Base-by-base conservation (phyloP, 2,329 filamentous ascomycete genomes). In the Hymenoscyphus albidus region DNA sequence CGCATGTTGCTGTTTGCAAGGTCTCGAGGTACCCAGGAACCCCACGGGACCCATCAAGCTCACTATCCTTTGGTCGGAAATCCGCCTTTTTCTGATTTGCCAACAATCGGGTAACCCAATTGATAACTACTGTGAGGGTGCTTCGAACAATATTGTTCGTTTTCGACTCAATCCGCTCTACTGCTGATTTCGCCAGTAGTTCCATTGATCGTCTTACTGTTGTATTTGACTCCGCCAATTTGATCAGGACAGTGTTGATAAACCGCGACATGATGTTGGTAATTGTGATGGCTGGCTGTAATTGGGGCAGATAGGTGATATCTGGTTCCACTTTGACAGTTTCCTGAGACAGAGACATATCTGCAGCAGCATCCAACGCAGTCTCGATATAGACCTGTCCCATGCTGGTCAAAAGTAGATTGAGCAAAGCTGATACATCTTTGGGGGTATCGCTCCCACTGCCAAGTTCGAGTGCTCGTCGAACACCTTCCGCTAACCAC, bases 401-500 rank as follows among this genome's bases (percentile, higher is more conserved):
- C 89, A 98, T 93, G 71, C 90, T 92, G 39, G 87, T 88, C 58
- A 98, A 84, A 2, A 99, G 83, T 31, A 98, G 84, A 74, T 89
- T 90, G 40, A 97, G 83, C 31, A 98, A 83, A 66, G 92, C 88
- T 57, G 89, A 90, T 63, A 98, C 92, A 76, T 99, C 95, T 76
- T 96, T 98, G 16, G 95, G 92, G 4, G 93, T 97, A 71, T 99
- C 95, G 64, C 85, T 89, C 61, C 88, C 88, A 31, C 91, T 89
- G 31, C 91, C 93, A n/a, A 99, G 82, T 76, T 99, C 95, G 10
- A 99, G 82, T 0, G 93, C 92, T 68, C 95, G 85, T 48, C 95
- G 91, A 31, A 99, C 94, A 67, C 92, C 93, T 80, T 99, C 95
- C 2, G 95, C 95, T 51, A 99, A 81, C 95, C 95, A 99, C 75